Conservation (phyloP, 495 filamentous ascomycete genomes). For the Aspergillus diversus region DNA sequence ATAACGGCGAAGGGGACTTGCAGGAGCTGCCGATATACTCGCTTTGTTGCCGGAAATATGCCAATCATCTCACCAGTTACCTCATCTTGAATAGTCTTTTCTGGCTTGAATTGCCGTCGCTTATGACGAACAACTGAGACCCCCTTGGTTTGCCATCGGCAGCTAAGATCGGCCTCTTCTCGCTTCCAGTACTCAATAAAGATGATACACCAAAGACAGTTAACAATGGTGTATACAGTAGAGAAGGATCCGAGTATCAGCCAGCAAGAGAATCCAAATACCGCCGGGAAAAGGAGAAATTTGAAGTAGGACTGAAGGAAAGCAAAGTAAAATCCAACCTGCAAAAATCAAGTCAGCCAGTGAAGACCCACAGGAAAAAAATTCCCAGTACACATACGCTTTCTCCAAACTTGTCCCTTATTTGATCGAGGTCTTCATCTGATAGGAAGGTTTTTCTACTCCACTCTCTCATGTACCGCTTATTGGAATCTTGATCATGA, state of each 20-base stretch:
- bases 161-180: constrained; percentile 86
- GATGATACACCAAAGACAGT: constrained; percentile 82
- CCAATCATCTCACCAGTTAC: constrained; percentile 82
- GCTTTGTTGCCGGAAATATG: constrained; percentile 76
- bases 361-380: not conserved
- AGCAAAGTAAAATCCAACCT: constrained; percentile 94
- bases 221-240: constrained; percentile 77
- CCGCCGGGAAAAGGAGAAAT: constrained; percentile 83
- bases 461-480: constrained; percentile 88
- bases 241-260: constrained; percentile 84
- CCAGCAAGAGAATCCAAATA: constrained; percentile 81
- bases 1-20: constrained; percentile 87
- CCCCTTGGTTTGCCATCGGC: constrained; percentile 89
- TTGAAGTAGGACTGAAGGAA: constrained; percentile 92
- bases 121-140: constrained; percentile 81
- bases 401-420: constrained; percentile 89
- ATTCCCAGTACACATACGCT: constrained; percentile 52
- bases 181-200: constrained; percentile 98
- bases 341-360: constrained; percentile 11
- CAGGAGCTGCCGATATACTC: constrained; percentile 77
- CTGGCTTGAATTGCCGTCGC: constrained; percentile 76
- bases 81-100: constrained; percentile 74
- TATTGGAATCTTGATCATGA: constrained; percentile 87
- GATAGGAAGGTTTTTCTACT: constrained; percentile 78
- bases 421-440: constrained; percentile 75